Percentiles rank a stretch among this genome's conserved stretches.
Evolutionary conservation across 225 moss, liverwort and hornwort species (phyloP).

Genomic region (Pseudisothecium myosuroides): DNA sequence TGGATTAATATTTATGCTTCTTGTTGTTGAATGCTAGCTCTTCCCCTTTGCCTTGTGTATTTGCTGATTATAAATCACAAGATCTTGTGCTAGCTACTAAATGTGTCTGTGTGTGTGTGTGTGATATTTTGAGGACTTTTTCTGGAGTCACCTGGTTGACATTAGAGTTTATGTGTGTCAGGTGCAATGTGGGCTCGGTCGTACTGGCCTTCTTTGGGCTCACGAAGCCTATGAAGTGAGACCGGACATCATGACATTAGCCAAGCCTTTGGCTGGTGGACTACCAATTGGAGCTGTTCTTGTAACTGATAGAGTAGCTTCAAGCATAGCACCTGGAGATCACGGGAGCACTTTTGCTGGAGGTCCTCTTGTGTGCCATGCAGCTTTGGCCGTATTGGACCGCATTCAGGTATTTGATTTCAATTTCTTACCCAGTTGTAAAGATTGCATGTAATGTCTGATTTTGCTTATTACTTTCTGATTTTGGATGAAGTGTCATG

Average conservation of each 20-base stretch:
- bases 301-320: constrained; percentile 62
- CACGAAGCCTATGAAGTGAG: constrained; percentile 60
- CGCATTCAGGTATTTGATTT: background rate
- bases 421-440: background rate
- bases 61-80: background rate
- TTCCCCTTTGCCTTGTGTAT: background rate
- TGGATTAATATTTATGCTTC: background rate
- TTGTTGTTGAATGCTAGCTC: background rate
- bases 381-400: constrained; percentile 43
- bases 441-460: background rate
- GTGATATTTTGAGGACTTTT: background rate
- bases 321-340: constrained; percentile 51
- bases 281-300: constrained; percentile 83
- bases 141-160: background rate
- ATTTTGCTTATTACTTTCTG: background rate
- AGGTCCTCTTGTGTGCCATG: constrained; percentile 43
- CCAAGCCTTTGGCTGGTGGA: constrained; percentile 81
- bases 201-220: constrained; percentile 69
- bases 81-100: background rate
- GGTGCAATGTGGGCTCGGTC: constrained; percentile 79
- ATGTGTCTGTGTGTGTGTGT: background rate
- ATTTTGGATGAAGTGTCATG: background rate
- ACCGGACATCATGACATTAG: constrained; percentile 86
- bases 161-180: constrained; percentile 3
- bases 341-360: constrained; percentile 48